Evolutionary conservation across 2,329 filamentous ascomycete species (phyloP), one percentile per base, ranked within the genome.

Genomic region (Penicillium sp.): DNA sequence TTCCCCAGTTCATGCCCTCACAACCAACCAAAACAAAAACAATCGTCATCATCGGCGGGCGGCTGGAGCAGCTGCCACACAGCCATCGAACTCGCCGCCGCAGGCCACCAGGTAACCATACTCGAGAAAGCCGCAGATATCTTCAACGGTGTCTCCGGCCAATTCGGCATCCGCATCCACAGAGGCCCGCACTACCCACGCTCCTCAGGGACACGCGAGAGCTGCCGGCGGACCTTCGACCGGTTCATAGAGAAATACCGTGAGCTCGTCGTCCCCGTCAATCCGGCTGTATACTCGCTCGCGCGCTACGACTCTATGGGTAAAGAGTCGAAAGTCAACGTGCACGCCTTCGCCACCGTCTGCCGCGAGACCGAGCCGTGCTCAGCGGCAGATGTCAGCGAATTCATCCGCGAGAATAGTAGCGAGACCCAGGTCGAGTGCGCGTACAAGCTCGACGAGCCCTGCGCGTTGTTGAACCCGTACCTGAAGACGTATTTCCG

Each of bases 61-160:
- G 53, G 53, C 7, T 61, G 59, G 59, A 56, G 55, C 30, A 53
- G 53, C 15, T 61, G 59, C 47, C 59, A 61, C 41, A 55, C 55
- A 26, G 59, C 59, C 5, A 13, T 61, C 11, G 53, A 61, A 35
- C 59, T 61, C 26, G 44, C 47, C 13, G 38, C 31, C 5, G 19
- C 55, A 9, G 46, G 59, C 8, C 38, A 61, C 26, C 15, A n/a
- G 4, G 53, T 57, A 9, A 50, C 35, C 13, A 9, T 61, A 19
- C 48, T 61, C 17, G 59, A 61, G 13, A 55, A 61, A 30, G 47
- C 29, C 13, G 15, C 45, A 7, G 52, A 52, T 23, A 44, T 61
- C 17, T 61, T 61, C 46, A 30, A 44, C 26, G 52, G 59, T 2
- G 44, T 61, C 47, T 61, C 59, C 2, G 59, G 59, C 13, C 48